A percentile compares a stretch with the other conserved stretches of the same genome.
These are phyloP conservation scores for Andrographis paniculata DNA, from an alignment of 305 asterid genomes.

Conservation along the genomic window DNA sequence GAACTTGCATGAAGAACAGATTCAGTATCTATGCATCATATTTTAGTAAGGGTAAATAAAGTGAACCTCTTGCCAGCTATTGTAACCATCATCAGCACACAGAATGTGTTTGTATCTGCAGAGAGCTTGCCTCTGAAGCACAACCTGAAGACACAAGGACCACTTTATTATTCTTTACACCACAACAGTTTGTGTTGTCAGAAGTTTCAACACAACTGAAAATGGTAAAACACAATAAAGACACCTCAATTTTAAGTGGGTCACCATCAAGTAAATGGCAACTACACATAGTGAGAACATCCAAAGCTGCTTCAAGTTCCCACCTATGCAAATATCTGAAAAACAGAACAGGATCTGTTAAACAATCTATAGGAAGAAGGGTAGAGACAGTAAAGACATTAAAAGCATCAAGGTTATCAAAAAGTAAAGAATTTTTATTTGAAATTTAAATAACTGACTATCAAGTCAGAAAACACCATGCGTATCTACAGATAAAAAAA, in stretches of 20 bases:
- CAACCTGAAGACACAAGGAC: constrained; percentile 39
- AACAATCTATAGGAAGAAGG: constrained; percentile 11
- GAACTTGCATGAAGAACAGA: constrained; percentile 14
- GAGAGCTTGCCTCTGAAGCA: constrained; percentile 81
- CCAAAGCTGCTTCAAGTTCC: constrained; percentile 95
- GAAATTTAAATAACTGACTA: no score
- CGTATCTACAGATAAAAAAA: no score
- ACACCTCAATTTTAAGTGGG: constrained; percentile 72
- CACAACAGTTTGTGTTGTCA: constrained; percentile 14
- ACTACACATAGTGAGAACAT: constrained; percentile 93
- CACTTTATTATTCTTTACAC: constrained; percentile 20
- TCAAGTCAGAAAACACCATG: no score
- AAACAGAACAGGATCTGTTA: constrained; percentile 13
- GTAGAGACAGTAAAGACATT: background rate
- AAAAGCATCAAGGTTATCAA: no score
- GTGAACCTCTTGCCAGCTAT: constrained; percentile 94
- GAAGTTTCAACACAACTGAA: constrained; percentile 9
- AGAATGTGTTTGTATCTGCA: constrained; percentile 83
- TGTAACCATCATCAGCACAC: constrained; percentile 82
- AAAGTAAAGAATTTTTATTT: no score
- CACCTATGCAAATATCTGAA: constrained; percentile 73
- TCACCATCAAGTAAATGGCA: constrained; percentile 68
- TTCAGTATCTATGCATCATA: constrained; percentile 18
- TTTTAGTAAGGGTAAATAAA: constrained; percentile 12
- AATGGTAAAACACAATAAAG: constrained; percentile 20